A percentile compares a stretch with the other conserved stretches of the same genome.
These are phyloP conservation scores for Tricholoma bakamatsutake DNA, from an alignment of 768 basidiomycete genomes.

Conservation along the genomic window DNA sequence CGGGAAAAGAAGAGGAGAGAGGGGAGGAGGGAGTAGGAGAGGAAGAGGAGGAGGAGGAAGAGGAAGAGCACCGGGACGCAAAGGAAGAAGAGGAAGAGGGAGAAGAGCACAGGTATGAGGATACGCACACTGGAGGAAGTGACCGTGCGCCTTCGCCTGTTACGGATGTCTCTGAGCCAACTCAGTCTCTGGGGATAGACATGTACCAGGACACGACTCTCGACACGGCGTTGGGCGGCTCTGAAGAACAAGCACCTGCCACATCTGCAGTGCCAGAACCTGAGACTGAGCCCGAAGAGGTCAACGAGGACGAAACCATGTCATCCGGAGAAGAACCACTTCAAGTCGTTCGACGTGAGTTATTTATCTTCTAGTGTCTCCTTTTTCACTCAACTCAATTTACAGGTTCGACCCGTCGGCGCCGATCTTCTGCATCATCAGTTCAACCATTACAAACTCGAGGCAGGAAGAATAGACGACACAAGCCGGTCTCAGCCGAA, in stretches of 20 bases:
- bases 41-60: constrained; percentile 8
- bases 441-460: constrained; percentile 22
- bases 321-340: constrained; percentile 29
- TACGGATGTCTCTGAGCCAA: background rate
- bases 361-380: background rate
- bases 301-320: constrained; percentile 13
- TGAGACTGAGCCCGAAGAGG: constrained; percentile 13
- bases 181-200: background rate
- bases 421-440: constrained; percentile 30
- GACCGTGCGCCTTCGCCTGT: background rate
- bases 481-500: constrained; percentile 20
- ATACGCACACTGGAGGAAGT: background rate
- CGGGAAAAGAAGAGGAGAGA: constrained; percentile 21
- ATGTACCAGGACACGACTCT: background rate
- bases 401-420: constrained; percentile 35
- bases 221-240: background rate
- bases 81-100: constrained; percentile 6
- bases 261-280: constrained; percentile 3
- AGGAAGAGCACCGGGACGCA: constrained; percentile 5
- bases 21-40: constrained; percentile 12
- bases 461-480: constrained; percentile 23
- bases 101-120: background rate
- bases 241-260: background rate
- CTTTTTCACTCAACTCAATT: background rate
- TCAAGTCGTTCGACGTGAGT: constrained; percentile 30